These are phyloP conservation scores for Alternaria hordeiaustralica DNA, from an alignment of 2,329 filamentous ascomycete genomes.

Conservation along the genomic window DNA sequence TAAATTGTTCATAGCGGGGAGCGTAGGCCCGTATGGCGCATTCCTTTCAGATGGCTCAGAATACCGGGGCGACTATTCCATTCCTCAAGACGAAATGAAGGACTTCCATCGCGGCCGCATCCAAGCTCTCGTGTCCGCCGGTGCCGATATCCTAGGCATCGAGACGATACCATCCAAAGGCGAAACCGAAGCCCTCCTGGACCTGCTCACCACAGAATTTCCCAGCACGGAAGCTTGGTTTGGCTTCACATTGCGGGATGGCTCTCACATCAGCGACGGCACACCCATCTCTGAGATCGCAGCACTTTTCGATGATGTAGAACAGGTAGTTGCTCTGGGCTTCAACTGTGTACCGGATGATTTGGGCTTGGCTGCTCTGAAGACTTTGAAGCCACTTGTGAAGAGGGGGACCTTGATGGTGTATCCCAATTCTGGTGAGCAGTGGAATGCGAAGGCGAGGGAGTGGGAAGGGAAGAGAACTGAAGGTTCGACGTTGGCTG, in stretches of 20 bases:
- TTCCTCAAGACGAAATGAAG: slow-evolving; percentile 42
- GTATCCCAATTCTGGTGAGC: slow-evolving; percentile 58
- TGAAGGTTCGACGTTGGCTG: slow-evolving; percentile 30
- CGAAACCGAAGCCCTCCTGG: slow-evolving; percentile 50
- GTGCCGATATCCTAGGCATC: slow-evolving; percentile 53
- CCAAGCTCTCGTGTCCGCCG: slow-evolving; percentile 49
- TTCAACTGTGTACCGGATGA: slow-evolving; percentile 54
- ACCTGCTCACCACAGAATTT: slow-evolving; percentile 51
- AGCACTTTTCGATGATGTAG: slow-evolving; percentile 29
- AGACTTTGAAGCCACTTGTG: slow-evolving; percentile 38
- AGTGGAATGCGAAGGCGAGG: slow-evolving; percentile 52
- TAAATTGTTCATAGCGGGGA: slow-evolving; percentile 51
- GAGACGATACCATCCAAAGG: slow-evolving; percentile 54
- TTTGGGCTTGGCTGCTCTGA: slow-evolving; percentile 43
- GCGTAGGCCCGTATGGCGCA: slow-evolving; percentile 57
- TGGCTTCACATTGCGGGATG: slow-evolving; percentile 50
- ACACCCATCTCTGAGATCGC: slow-evolving; percentile 47
- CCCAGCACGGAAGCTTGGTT: slow-evolving; percentile 49
- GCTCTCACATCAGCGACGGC: slow-evolving; percentile 51
- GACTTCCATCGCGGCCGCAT: slow-evolving; percentile 55
- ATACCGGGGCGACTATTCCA: slow-evolving; percentile 53
- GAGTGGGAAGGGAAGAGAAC: slow-evolving; percentile 42
- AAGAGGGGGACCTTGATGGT: slow-evolving; percentile 43
- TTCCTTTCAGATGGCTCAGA: slow-evolving; percentile 56
- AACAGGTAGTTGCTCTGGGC: slow-evolving; percentile 52